Evolutionary conservation across 257 asterid species (phyloP).

Genomic region (Solanum chmielewskii): DNA sequence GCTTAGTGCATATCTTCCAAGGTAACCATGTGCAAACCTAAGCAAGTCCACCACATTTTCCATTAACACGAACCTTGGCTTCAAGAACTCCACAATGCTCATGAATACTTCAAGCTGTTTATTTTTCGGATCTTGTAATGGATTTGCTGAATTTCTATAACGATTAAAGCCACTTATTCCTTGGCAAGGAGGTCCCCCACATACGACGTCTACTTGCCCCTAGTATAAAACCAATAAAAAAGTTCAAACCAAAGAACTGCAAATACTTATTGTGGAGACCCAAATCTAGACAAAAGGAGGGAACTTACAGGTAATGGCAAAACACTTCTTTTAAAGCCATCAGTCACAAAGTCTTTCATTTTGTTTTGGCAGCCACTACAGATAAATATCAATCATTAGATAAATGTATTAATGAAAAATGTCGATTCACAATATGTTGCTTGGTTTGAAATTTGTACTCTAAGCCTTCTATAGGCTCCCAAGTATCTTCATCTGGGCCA

Average conservation of each 20-base stretch:
- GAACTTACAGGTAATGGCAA: constrained; percentile 78
- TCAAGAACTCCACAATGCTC: constrained; percentile 49
- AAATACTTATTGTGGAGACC: neutral
- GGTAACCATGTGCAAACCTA: constrained; percentile 46
- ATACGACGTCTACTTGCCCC: constrained; percentile 73
- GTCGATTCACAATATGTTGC: neutral
- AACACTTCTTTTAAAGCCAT: constrained; percentile 29
- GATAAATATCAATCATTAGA: neutral
- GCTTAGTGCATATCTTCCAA: constrained; percentile 72
- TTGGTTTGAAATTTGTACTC: constrained; percentile 22
- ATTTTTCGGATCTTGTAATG: constrained; percentile 54
- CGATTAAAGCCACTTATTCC: constrained; percentile 88
- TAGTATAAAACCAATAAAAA: constrained; percentile 2
- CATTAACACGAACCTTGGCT: constrained; percentile 65
- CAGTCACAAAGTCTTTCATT: constrained; percentile 43
- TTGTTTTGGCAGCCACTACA: constrained; percentile 50
- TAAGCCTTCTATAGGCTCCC: constrained; percentile 76
- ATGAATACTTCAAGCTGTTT: constrained; percentile 51
- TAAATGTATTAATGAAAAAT: neutral
- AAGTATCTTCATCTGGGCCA: constrained; percentile 55
- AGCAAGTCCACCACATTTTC: constrained; percentile 80
- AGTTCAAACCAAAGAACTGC: neutral
- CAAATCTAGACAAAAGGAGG: neutral
- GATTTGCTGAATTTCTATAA: constrained; percentile 35
- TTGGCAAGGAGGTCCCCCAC: constrained; percentile 98